These are phyloP conservation scores for Microdochium trichocladiopsis DNA, from an alignment of 2,329 filamentous ascomycete species.

Conservation along the genomic window DNA sequence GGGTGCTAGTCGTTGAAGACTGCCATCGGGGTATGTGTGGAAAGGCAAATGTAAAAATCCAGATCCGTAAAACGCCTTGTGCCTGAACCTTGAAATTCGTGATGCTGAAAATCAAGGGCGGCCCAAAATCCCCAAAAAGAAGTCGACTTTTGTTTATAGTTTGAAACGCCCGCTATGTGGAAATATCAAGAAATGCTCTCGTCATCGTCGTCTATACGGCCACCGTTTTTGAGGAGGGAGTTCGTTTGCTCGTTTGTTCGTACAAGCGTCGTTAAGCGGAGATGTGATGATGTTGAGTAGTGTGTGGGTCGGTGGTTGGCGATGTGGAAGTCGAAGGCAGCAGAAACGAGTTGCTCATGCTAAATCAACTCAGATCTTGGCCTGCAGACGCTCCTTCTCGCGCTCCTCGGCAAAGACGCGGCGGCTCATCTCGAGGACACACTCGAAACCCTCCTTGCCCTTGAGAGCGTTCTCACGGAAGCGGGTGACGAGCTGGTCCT, in stretches of 20 bases:
- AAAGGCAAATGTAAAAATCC: background rate
- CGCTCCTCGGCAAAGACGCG: constrained; percentile 87
- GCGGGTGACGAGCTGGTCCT: constrained; percentile 80
- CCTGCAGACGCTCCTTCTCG: constrained; percentile 46
- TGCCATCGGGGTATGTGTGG: background rate
- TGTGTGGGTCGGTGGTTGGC: constrained; percentile 1
- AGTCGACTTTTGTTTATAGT: background rate
- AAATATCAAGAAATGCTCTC: background rate
- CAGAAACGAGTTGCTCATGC: background rate
- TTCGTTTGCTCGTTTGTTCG: background rate
- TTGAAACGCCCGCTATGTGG: background rate
- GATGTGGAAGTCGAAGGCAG: background rate
- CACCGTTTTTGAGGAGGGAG: background rate
- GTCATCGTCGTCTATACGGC: background rate
- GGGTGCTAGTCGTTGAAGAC: background rate
- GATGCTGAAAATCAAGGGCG: background rate
- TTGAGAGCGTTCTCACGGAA: constrained; percentile 89
- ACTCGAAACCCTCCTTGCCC: constrained; percentile 91
- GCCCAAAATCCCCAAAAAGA: background rate
- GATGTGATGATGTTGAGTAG: background rate
- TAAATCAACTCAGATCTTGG: background rate
- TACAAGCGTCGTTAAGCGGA: background rate
- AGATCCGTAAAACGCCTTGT: background rate
- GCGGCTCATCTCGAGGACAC: constrained; percentile 87
- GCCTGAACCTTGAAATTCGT: background rate